Evolutionary conservation across 2,329 filamentous ascomycete genomes (phyloP).

Genomic region (Microdochium bolleyi): DNA sequence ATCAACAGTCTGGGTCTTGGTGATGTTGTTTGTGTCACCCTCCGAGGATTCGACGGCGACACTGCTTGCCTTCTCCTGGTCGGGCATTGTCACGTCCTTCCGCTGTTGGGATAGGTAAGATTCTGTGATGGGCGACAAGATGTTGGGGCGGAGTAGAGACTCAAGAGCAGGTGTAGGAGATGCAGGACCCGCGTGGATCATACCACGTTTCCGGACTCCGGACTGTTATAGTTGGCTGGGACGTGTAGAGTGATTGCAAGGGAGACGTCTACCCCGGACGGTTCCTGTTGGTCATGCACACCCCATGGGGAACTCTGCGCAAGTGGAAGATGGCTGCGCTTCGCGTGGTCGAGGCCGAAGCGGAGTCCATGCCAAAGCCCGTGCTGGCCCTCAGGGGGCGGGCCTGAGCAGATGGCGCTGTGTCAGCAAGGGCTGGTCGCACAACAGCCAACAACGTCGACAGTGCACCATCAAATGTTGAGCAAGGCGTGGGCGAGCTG

Average conservation of each 20-base stretch:
- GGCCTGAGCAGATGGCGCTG: too few species aligned
- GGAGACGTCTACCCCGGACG: background rate
- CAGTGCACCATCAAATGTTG: too few species aligned
- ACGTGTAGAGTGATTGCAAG: background rate
- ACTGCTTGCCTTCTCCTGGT: background rate
- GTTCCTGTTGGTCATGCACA: background rate
- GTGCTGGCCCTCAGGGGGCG: too few species aligned
- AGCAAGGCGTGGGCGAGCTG: too few species aligned
- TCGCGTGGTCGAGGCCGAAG: too few species aligned
- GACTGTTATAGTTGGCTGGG: background rate
- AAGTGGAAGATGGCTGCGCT: too few species aligned
- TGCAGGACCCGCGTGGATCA: background rate
- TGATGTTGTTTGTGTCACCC: background rate
- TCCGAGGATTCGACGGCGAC: background rate
- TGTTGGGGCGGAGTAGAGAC: background rate
- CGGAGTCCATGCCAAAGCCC: too few species aligned
- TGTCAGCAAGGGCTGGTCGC: too few species aligned
- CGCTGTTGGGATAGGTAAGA: background rate
- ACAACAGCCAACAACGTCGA: too few species aligned
- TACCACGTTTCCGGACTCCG: background rate
- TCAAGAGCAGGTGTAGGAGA: background rate
- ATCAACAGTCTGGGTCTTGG: conserved; percentile 15
- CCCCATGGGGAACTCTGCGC: background rate
- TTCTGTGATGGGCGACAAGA: background rate
- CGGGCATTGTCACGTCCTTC: background rate